Evolutionary conservation across 1,284 basidiomycete genomes (phyloP).

Genomic region (Papiliotrema flavescens): DNA sequence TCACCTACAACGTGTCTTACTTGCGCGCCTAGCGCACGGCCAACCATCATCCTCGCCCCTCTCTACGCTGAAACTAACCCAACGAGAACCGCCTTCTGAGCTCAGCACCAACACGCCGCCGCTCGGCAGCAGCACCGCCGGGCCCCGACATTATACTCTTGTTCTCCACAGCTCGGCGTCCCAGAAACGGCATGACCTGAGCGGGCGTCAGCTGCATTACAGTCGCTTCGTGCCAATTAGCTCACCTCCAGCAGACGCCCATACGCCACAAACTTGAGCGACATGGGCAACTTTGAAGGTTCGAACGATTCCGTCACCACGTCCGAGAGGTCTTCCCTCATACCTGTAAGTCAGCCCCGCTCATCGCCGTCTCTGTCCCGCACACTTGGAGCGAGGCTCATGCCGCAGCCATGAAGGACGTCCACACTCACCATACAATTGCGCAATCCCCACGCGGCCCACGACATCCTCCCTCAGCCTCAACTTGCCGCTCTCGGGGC

Average conservation of each 20-base stretch:
- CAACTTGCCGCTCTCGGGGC: conserved; percentile 11
- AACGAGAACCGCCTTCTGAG: background rate
- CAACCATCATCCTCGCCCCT: no score
- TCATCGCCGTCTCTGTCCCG: background rate
- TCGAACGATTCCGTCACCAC: conserved; percentile 60
- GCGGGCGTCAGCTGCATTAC: conserved; percentile 7
- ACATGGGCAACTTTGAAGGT: conserved; percentile 59
- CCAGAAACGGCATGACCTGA: conserved; percentile 68
- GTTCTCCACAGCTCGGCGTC: conserved; percentile 71
- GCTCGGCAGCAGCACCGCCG: conserved; percentile 53
- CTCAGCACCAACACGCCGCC: background rate
- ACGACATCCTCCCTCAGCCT: conserved; percentile 55
- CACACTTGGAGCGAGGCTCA: background rate
- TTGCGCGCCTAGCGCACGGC: no score
- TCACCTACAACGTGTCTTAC: no score
- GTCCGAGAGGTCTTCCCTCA: conserved; percentile 76
- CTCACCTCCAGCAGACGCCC: conserved; percentile 61
- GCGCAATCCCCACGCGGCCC: conserved; percentile 70
- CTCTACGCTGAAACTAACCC: background rate
- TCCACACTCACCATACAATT: conserved; percentile 69
- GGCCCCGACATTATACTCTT: conserved; percentile 60
- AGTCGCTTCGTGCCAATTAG: background rate
- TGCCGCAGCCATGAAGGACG: background rate
- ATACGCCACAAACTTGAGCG: conserved; percentile 84
- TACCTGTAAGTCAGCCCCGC: conserved; percentile 54